Conservation (phyloP, 768 basidiomycete species). For the Kwoniella mangroviensis region DNA sequence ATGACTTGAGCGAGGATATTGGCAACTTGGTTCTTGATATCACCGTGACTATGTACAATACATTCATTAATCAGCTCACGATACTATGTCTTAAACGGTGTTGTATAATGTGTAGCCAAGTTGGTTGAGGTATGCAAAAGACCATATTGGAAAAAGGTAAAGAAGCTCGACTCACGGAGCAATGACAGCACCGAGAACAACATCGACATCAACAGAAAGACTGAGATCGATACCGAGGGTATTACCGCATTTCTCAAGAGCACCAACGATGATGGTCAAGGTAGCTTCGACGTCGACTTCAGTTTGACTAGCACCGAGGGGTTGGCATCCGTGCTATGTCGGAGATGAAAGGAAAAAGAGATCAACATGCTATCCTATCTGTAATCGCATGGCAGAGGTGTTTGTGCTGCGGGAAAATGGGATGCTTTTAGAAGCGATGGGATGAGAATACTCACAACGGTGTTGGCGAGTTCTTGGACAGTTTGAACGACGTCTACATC, state of each 20-base stretch:
- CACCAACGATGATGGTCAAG: slow-evolving; percentile 21
- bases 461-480: slow-evolving; percentile 18
- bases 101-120: no score
- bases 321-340: slow-evolving; percentile 8
- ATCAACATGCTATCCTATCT: neutral
- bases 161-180: slow-evolving; percentile 1
- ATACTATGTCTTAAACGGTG: no score
- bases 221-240: slow-evolving; percentile 22
- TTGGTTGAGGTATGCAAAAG: neutral
- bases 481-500: slow-evolving; percentile 22
- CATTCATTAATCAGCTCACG: no score
- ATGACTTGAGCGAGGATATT: slow-evolving; percentile 24
- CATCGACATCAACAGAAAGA: slow-evolving; percentile 16
- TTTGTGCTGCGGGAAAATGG: no score
- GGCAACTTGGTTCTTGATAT: slow-evolving; percentile 17
- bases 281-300: slow-evolving; percentile 19
- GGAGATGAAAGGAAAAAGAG: neutral
- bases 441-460: slow-evolving; percentile 15
- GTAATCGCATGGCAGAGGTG: no score
- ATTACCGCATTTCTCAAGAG: slow-evolving; percentile 22
- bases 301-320: slow-evolving; percentile 9
- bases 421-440: neutral
- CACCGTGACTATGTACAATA: slow-evolving; percentile 8
- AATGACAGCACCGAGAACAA: slow-evolving; percentile 14
- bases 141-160: neutral